Percentiles rank a stretch among this genome's conserved stretches.
These are phyloP conservation scores for Podaxis pistillaris DNA, from an alignment of 768 basidiomycete species.

Conservation along the genomic window DNA sequence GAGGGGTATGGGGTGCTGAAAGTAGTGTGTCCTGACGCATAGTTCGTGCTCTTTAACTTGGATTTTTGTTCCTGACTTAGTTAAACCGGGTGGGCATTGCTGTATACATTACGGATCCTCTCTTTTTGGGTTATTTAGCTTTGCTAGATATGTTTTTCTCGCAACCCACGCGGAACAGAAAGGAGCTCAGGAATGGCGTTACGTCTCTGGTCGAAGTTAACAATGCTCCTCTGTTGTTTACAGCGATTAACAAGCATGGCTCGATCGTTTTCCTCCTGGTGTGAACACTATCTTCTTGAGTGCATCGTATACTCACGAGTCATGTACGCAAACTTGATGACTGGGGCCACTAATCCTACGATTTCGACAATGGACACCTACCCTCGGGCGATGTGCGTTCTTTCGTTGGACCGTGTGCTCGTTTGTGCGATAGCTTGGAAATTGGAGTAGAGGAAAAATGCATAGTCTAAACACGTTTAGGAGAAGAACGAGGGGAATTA, in stretches of 20 bases:
- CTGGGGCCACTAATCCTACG: constrained; percentile 80
- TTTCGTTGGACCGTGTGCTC: constrained; percentile 57
- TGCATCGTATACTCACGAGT: not conserved
- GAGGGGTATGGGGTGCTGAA: constrained; percentile 22
- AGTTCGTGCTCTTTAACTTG: constrained; percentile 27
- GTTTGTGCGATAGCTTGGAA: constrained; percentile 67
- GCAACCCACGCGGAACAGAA: constrained; percentile 27
- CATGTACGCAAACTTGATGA: constrained; percentile 78
- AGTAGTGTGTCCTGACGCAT: constrained; percentile 46
- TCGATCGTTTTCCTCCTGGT: constrained; percentile 81
- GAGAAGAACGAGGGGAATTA: too few species aligned
- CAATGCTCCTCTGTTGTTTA: constrained; percentile 55
- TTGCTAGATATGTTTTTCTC: constrained; percentile 66
- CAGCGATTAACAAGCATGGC: constrained; percentile 82
- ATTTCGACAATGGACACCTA: constrained; percentile 81
- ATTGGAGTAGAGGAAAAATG: not conserved
- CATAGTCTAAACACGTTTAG: too few species aligned
- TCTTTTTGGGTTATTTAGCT: constrained; percentile 76
- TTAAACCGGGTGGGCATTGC: constrained; percentile 70
- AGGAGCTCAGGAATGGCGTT: constrained; percentile 9
- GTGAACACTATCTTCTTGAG: constrained; percentile 26
- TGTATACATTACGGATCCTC: constrained; percentile 88
- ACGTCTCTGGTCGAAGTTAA: not conserved
- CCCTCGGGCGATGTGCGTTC: constrained; percentile 54
- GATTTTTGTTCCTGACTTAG: not conserved